phyloP scores from a whole-genome alignment of 352 stramenopile species.

The Phytopythium cucurbitacearum region DNA sequence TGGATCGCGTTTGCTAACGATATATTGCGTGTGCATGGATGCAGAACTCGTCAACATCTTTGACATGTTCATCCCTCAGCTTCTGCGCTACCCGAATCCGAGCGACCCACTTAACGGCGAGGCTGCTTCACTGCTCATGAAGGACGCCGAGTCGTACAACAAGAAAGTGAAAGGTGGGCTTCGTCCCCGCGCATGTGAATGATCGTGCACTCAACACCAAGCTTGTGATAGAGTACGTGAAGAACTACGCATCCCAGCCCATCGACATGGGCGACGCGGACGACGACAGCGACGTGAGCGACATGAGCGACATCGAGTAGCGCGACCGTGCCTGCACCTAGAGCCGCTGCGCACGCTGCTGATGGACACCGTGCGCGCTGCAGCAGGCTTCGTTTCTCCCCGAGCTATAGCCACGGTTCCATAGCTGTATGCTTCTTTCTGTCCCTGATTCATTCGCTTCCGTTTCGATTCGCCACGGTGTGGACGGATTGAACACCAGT shows the following conservation, averaged over 20 bases:
- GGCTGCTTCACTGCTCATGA: slow-evolving; percentile 86
- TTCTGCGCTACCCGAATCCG: slow-evolving; percentile 91
- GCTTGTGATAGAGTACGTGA: slow-evolving; percentile 60
- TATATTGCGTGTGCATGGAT: slow-evolving; percentile 8
- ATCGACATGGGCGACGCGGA: slow-evolving; percentile 71
- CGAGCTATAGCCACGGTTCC: slow-evolving; percentile 11
- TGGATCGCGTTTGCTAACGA: slow-evolving; percentile 1
- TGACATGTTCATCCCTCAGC: slow-evolving; percentile 91
- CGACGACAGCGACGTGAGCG: slow-evolving; percentile 78
- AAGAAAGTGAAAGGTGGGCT: slow-evolving; percentile 79
- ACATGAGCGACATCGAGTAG: slow-evolving; percentile 80
- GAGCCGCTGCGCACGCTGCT: too few species aligned
- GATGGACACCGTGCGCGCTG: background rate
- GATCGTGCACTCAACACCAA: background rate
- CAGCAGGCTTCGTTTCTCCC: background rate
- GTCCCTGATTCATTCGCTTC: background rate
- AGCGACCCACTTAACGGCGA: slow-evolving; percentile 90
- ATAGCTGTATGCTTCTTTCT: slow-evolving; percentile 14
- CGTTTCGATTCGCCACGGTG: too few species aligned
- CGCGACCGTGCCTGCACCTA: background rate
- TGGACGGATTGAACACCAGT: background rate
- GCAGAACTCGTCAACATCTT: slow-evolving; percentile 92
- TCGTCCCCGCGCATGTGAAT: background rate
- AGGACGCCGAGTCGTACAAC: slow-evolving; percentile 85
- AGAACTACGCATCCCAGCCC: slow-evolving; percentile 66